These are phyloP conservation scores for Hypomontagnella monticulosa DNA, from an alignment of 495 filamentous ascomycete genomes.

Conservation along the genomic window DNA sequence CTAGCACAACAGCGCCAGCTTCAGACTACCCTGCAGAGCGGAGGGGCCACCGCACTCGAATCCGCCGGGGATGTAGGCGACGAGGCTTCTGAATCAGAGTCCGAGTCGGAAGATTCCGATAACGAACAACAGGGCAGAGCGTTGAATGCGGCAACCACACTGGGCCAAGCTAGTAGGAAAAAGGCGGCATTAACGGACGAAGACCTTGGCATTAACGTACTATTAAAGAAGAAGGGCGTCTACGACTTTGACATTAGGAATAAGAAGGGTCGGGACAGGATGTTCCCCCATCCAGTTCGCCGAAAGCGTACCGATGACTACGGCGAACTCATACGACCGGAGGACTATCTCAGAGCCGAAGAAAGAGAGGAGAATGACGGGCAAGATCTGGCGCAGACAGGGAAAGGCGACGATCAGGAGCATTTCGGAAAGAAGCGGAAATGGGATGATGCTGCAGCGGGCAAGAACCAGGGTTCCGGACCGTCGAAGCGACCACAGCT, in stretches of 20 bases:
- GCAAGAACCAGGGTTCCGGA: slow-evolving; percentile 48
- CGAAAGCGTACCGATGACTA: slow-evolving; percentile 88
- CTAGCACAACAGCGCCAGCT: slow-evolving; percentile 82
- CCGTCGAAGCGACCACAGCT: slow-evolving; percentile 53
- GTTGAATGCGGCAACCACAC: slow-evolving; percentile 83
- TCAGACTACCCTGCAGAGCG: slow-evolving; percentile 75
- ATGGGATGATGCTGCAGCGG: slow-evolving; percentile 76
- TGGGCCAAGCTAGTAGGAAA: slow-evolving; percentile 81
- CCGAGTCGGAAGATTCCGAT: slow-evolving; percentile 87
- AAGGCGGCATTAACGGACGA: slow-evolving; percentile 84
- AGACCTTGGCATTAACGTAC: slow-evolving; percentile 88
- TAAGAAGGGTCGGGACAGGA: slow-evolving; percentile 90
- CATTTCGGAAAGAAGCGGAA: slow-evolving; percentile 91
- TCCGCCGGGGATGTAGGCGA: slow-evolving; percentile 80
- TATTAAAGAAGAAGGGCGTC: slow-evolving; percentile 85
- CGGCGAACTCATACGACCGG: slow-evolving; percentile 89
- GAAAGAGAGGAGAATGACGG: slow-evolving; percentile 85
- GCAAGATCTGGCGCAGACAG: slow-evolving; percentile 59
- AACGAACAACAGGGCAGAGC: slow-evolving; percentile 91
- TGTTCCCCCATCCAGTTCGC: slow-evolving; percentile 87
- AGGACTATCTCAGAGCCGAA: slow-evolving; percentile 93
- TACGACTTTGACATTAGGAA: slow-evolving; percentile 94
- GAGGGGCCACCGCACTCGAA: slow-evolving; percentile 71
- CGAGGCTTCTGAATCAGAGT: slow-evolving; percentile 80
- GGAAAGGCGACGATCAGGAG: slow-evolving; percentile 61